Base-by-base conservation (phyloP, 148 eudicot genomes). In the Persicaria maculosa region DNA sequence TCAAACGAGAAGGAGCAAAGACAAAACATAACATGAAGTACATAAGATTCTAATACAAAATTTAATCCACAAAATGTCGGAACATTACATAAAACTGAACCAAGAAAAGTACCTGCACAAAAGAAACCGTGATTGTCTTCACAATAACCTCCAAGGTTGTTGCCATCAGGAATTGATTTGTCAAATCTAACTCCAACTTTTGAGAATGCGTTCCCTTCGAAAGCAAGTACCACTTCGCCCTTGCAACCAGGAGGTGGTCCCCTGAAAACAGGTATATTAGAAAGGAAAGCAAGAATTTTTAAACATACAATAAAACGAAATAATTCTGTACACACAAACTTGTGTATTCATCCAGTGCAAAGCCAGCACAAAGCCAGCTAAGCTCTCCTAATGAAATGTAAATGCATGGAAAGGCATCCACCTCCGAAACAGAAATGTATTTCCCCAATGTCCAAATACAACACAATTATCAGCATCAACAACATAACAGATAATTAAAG, bases 151-250 rank as follows among this genome's bases (percentile, higher is more conserved):
- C 99, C 97, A 75, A 95, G 92, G 84, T 95, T 85, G 79, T 83
- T 89, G 53, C 99, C 99, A 31, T 86, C 94, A 61, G 90, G 93
- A 77, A 95, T 80, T 47, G 91, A 72, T 77, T 78, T 86, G 79
- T 95, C 99, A 85, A 95, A 95, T 84, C 96, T 85, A 53, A 95
- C 97, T 58, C 99, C 99, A 57, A 95, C 84, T 83, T 95, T 95
- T 48, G 99, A 90, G 45, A 86, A 81, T 64, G 83, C 84, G 65
- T 95, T 95, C 73, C 89, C 97, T 81, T 89, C 90, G 75, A 89
- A 95, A 71, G 89, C 83, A 81, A 95, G 91, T 43, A 90, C 81
- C 69, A 95, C 97, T 84, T 95, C 88, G 40, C 99, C 97, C 73
- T 82, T 85, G 68, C 79, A 81, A 69, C 99, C 97, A 83, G 83